Conservation (phyloP, 2,329 filamentous ascomycete genomes). For the Aspergillus floridensis region DNA sequence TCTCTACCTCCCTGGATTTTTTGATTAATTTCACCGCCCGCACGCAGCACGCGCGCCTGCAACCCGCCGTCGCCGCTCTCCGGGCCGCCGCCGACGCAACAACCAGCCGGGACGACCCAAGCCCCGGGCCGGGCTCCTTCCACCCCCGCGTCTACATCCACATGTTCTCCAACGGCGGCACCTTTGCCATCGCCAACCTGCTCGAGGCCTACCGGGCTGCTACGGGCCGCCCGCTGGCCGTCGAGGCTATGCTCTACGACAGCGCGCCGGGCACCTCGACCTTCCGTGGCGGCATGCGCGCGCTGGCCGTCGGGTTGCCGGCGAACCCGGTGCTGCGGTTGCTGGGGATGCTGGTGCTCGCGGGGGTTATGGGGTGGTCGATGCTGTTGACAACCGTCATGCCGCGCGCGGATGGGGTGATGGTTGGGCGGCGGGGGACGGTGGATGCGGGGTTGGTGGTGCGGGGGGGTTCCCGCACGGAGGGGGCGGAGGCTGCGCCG, state of each 20-base stretch:
- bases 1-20: constrained; percentile 36
- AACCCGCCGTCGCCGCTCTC: constrained; percentile 38
- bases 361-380: background rate
- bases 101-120: too few relatives aligned
- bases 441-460: background rate
- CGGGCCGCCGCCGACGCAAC: constrained; percentile 14
- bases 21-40: constrained; percentile 24
- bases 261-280: constrained; percentile 44
- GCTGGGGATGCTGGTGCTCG: background rate
- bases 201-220: constrained; percentile 37
- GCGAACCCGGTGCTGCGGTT: constrained; percentile 25
- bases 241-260: constrained; percentile 46
- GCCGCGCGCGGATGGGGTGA: background rate
- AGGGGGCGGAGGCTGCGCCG: background rate
- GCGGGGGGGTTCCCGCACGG: background rate
- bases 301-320: constrained; percentile 39
- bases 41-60: constrained; percentile 28
- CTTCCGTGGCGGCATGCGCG: constrained; percentile 26
- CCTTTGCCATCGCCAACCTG: constrained; percentile 39
- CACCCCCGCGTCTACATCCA: constrained; percentile 39
- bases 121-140: background rate
- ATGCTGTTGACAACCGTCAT: background rate
- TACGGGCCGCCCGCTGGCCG: constrained; percentile 36
- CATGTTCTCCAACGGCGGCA: constrained; percentile 53
- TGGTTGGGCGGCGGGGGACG: background rate